Percentiles rank a stretch among this genome's conserved stretches.
Evolutionary conservation across 306 rosid species (phyloP).

Genomic region (Abrus pulchellus): DNA sequence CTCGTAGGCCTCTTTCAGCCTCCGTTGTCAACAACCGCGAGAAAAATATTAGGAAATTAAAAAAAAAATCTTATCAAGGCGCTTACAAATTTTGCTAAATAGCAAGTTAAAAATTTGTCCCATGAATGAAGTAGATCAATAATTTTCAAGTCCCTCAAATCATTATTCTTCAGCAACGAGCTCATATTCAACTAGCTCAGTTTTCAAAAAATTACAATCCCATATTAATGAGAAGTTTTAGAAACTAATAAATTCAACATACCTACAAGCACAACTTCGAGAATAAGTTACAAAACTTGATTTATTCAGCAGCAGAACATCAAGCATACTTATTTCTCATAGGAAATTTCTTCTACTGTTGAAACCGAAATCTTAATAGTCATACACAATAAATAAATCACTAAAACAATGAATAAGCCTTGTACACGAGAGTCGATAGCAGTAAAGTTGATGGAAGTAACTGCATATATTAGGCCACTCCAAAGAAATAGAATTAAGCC

Average conservation of each 20-base stretch:
- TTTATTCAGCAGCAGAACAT: constrained; percentile 50
- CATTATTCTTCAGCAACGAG: not conserved
- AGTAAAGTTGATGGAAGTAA: constrained; percentile 29
- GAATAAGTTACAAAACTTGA: constrained; percentile 48
- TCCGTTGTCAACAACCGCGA: not conserved
- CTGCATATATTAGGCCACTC: constrained; percentile 32
- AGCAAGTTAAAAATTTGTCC: constrained; percentile 28
- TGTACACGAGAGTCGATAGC: constrained; percentile 36
- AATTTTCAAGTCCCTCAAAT: not conserved
- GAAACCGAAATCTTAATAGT: constrained; percentile 35
- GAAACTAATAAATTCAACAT: constrained; percentile 31
- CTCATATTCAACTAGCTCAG: constrained; percentile 13
- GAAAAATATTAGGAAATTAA: not conserved
- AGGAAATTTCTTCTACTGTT: constrained; percentile 47
- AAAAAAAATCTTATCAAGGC: not conserved
- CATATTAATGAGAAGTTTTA: constrained; percentile 18
- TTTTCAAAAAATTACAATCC: constrained; percentile 31
- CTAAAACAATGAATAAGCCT: constrained; percentile 49
- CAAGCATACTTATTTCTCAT: constrained; percentile 51
- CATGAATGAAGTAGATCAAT: not conserved
- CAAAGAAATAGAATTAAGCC: constrained; percentile 57
- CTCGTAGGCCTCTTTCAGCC: not conserved
- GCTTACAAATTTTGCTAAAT: constrained; percentile 41
- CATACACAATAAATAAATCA: constrained; percentile 51
- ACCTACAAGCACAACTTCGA: constrained; percentile 36